Percentiles rank a stretch among this genome's conserved stretches.
Evolutionary conservation across 257 asterid genomes (phyloP).

Genomic region (Sherardia arvensis): DNA sequence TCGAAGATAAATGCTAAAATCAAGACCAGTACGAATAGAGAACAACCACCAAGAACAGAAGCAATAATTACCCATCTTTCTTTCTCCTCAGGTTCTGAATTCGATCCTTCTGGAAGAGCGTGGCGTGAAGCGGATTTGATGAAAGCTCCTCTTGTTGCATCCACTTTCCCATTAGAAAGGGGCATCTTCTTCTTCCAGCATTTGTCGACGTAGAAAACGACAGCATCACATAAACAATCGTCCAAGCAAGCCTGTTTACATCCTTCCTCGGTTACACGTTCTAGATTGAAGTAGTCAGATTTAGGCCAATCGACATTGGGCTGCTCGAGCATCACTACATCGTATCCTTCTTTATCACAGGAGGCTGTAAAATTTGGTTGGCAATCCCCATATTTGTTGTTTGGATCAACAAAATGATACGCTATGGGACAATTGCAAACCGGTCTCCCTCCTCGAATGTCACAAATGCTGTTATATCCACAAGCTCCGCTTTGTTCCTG

Average conservation of each 20-base stretch:
- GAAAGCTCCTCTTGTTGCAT: slow-evolving; percentile 22
- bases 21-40: slow-evolving; percentile 23
- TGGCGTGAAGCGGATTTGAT: slow-evolving; percentile 22
- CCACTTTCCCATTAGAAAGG: slow-evolving; percentile 45
- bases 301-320: slow-evolving; percentile 30
- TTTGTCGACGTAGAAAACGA: slow-evolving; percentile 21
- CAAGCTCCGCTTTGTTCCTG: slow-evolving; percentile 46
- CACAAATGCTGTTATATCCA: slow-evolving; percentile 49
- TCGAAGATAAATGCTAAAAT: slow-evolving; percentile 20
- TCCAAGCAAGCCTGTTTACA: slow-evolving; percentile 35
- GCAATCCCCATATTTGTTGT: slow-evolving; percentile 31
- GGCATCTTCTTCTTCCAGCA: slow-evolving; percentile 78
- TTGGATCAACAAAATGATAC: slow-evolving; percentile 28
- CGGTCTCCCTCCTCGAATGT: slow-evolving; percentile 20
- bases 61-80: slow-evolving; percentile 20
- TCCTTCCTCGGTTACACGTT: slow-evolving; percentile 3
- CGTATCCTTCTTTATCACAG: slow-evolving; percentile 24
- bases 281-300: slow-evolving; percentile 23
- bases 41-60: slow-evolving; percentile 43
- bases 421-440: slow-evolving; percentile 40
- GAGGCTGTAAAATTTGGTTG: slow-evolving; percentile 22
- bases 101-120: not conserved
- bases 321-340: slow-evolving; percentile 11
- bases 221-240: slow-evolving; percentile 50
- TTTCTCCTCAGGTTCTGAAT: slow-evolving; percentile 7